phyloP scores from a whole-genome alignment of 1,284 basidiomycete genomes.

The Cutaneotrichosporon cyanovorans region DNA sequence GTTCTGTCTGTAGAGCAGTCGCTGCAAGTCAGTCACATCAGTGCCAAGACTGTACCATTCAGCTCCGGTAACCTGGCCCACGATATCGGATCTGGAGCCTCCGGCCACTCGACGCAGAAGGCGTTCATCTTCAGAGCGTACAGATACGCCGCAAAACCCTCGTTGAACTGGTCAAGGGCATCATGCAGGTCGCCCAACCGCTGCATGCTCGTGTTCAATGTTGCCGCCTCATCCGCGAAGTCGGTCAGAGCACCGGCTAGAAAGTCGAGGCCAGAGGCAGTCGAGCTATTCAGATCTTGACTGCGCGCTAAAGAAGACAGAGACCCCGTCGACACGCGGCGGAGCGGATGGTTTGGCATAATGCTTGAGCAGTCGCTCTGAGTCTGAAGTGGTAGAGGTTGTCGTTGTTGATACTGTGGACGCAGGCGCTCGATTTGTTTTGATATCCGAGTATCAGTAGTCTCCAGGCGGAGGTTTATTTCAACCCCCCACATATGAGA shows the following conservation, averaged over 20 bases:
- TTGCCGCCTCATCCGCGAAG: slow-evolving; percentile 76
- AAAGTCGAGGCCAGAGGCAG: slow-evolving; percentile 76
- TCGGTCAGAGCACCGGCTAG: slow-evolving; percentile 75
- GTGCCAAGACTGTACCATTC: slow-evolving; percentile 1
- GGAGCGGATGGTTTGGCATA: slow-evolving; percentile 53
- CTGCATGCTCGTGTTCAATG: slow-evolving; percentile 67
- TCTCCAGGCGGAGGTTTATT: no score
- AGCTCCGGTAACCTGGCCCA: slow-evolving; percentile 51
- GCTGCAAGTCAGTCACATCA: no score
- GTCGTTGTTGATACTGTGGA: no score
- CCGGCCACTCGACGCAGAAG: slow-evolving; percentile 82
- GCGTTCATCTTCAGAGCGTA: slow-evolving; percentile 93
- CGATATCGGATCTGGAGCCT: slow-evolving; percentile 25
- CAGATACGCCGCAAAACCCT: slow-evolving; percentile 83
- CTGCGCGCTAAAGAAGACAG: slow-evolving; percentile 74
- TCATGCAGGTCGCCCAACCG: slow-evolving; percentile 64
- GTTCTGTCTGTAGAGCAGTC: background rate
- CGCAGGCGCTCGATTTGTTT: no score
- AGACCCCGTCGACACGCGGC: slow-evolving; percentile 83
- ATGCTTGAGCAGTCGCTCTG: no score
- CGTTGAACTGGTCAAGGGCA: slow-evolving; percentile 78
- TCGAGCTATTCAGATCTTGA: slow-evolving; percentile 53
- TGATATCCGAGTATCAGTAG: no score
- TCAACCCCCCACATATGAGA: no score
- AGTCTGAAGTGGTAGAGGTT: no score